These are phyloP conservation scores for Tephrocybe sp. DNA, from an alignment of 768 basidiomycete species.

Conservation along the genomic window DNA sequence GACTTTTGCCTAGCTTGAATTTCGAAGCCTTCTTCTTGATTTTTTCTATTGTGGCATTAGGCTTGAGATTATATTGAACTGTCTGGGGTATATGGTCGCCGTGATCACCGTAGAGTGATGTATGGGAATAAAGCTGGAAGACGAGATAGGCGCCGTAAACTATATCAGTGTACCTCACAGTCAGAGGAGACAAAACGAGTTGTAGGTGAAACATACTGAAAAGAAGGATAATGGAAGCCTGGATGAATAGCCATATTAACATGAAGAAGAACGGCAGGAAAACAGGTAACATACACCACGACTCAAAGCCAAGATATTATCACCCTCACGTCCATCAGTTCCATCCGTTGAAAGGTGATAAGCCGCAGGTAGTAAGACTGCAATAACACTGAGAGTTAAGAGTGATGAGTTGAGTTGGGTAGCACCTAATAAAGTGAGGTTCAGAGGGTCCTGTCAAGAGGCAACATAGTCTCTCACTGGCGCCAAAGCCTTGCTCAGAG, in stretches of 20 bases:
- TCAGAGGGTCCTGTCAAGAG: not conserved
- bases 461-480: constrained; percentile 53
- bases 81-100: constrained; percentile 32
- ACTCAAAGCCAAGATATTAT: constrained; percentile 62
- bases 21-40: constrained; percentile 1
- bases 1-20: constrained; percentile 22
- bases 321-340: constrained; percentile 24
- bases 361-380: constrained; percentile 74
- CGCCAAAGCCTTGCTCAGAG: constrained; percentile 77
- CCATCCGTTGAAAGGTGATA: constrained; percentile 58
- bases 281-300: constrained; percentile 55
- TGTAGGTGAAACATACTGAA: constrained; percentile 48
- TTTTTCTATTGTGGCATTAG: not conserved
- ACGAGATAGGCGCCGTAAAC: constrained; percentile 75
- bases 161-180: constrained; percentile 30
- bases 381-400: constrained; percentile 76
- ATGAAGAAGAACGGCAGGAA: not conserved
- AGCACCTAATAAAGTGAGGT: constrained; percentile 35
- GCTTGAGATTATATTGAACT: constrained; percentile 28
- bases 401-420: constrained; percentile 75
- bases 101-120: constrained; percentile 60
- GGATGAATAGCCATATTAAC: not conserved
- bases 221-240: constrained; percentile 77
- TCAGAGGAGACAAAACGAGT: constrained; percentile 35
- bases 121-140: constrained; percentile 79